These are phyloP conservation scores for Zhuliangozyma parablackwelliae DNA, from an alignment of 1,139 yeast genomes.

Conservation along the genomic window DNA sequence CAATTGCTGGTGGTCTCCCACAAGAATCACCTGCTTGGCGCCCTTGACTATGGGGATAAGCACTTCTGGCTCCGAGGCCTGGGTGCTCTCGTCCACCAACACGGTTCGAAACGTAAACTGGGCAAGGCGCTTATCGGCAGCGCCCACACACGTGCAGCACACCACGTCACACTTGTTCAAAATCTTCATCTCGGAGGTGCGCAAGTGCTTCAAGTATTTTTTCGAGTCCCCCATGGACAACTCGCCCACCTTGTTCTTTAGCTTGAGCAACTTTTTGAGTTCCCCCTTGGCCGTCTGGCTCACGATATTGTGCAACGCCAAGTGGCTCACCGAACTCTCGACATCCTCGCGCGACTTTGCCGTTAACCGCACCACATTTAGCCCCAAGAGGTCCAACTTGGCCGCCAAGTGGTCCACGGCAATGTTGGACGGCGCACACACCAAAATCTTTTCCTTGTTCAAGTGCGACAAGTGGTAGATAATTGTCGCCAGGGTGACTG, in stretches of 20 bases:
- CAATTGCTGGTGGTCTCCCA: slow-evolving; percentile 93
- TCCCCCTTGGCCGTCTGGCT: slow-evolving; percentile 46
- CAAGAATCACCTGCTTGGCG: slow-evolving; percentile 81
- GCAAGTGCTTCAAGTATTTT: slow-evolving; percentile 34
- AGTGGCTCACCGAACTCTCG: slow-evolving; percentile 54
- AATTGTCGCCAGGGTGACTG: slow-evolving; percentile 89
- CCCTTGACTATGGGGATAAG: slow-evolving; percentile 86
- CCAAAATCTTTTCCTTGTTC: slow-evolving; percentile 59
- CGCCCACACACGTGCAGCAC: slow-evolving; percentile 91
- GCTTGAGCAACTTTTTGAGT: slow-evolving; percentile 53
- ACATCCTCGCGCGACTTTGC: slow-evolving; percentile 81
- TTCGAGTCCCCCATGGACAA: slow-evolving; percentile 52
- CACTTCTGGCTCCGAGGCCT: slow-evolving; percentile 90
- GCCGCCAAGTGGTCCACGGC: slow-evolving; percentile 90
- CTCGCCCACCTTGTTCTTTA: slow-evolving; percentile 69
- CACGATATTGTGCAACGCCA: slow-evolving; percentile 52
- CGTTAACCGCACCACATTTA: slow-evolving; percentile 70
- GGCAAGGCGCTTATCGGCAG: slow-evolving; percentile 67
- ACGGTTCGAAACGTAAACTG: slow-evolving; percentile 65
- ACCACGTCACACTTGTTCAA: slow-evolving; percentile 70
- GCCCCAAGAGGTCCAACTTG: slow-evolving; percentile 61
- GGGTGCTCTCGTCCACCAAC: slow-evolving; percentile 88
- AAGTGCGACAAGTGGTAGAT: slow-evolving; percentile 68
- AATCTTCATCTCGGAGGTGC: slow-evolving; percentile 46
- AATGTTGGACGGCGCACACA: slow-evolving; percentile 93